Percentiles rank a stretch among this genome's conserved stretches.
These are phyloP conservation scores for Ephemerocybe angulata DNA, from an alignment of 768 basidiomycete genomes.

Conservation along the genomic window DNA sequence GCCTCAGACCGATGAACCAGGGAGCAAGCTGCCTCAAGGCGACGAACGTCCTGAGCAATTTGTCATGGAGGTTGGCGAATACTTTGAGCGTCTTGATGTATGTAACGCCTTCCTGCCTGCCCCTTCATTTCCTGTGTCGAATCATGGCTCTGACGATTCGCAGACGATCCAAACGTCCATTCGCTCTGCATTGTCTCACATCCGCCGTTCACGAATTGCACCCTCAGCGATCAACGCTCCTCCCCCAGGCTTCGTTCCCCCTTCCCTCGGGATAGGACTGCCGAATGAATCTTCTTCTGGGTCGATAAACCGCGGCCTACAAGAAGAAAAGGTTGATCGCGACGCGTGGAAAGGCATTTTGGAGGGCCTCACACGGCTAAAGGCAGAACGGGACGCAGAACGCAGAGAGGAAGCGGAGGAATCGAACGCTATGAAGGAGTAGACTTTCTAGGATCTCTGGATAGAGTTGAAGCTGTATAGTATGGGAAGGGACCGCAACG, in stretches of 20 bases:
- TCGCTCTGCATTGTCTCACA: constrained; percentile 76
- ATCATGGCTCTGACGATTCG: neutral
- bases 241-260: constrained; percentile 66
- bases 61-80: constrained; percentile 79
- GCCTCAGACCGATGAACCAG: constrained; percentile 74
- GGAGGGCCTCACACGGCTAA: constrained; percentile 61
- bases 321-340: constrained; percentile 71
- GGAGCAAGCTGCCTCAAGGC: constrained; percentile 69
- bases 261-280: constrained; percentile 74
- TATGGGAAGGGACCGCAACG: neutral
- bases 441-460: neutral
- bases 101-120: constrained; percentile 16
- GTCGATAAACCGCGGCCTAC: constrained; percentile 56
- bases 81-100: constrained; percentile 80
- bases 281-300: constrained; percentile 39
- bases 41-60: constrained; percentile 85
- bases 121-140: neutral
- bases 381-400: constrained; percentile 36
- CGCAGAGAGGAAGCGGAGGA: constrained; percentile 17
- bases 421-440: constrained; percentile 7
- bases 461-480: constrained; percentile 4
- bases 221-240: constrained; percentile 87
- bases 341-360: constrained; percentile 79
- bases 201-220: constrained; percentile 77
- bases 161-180: constrained; percentile 75